Evolutionary conservation across 2,329 filamentous ascomycete genomes (phyloP).

Genomic region (Epichloe aotearoae): DNA sequence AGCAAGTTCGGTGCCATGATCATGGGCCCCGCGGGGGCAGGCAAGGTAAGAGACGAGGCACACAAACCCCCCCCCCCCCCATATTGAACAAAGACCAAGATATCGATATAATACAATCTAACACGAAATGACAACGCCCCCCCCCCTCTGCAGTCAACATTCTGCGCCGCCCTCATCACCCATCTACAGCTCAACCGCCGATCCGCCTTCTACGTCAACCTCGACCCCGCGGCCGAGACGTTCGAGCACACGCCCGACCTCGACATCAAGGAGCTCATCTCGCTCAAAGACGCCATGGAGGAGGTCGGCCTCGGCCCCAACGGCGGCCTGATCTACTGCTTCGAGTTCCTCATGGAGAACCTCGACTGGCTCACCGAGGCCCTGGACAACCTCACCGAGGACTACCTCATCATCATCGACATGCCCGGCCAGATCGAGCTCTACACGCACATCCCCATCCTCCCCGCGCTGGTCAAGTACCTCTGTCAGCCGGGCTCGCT

Average conservation of each 20-base stretch:
- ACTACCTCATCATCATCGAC: conserved; percentile 95
- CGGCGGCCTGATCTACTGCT: conserved; percentile 88
- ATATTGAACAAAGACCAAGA: background rate
- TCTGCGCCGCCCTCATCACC: conserved; percentile 85
- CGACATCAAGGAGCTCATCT: conserved; percentile 91
- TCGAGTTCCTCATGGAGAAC: conserved; percentile 90
- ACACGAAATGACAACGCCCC: background rate
- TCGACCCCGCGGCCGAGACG: conserved; percentile 87
- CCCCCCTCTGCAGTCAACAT: conserved; percentile 54
- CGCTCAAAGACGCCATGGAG: conserved; percentile 91
- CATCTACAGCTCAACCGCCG: conserved; percentile 81
- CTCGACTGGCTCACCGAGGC: conserved; percentile 81
- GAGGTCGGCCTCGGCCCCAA: conserved; percentile 85
- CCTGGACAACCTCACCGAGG: conserved; percentile 75
- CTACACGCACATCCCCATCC: conserved; percentile 89
- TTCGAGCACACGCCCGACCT: conserved; percentile 88
- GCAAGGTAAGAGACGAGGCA: conserved; percentile 50
- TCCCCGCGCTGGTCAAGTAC: conserved; percentile 72
- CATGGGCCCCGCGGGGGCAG: conserved; percentile 85
- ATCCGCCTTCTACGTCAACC: conserved; percentile 96
- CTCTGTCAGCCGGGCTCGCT: conserved; percentile 66
- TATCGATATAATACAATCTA: background rate
- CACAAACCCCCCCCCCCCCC: background rate
- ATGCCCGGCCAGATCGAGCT: conserved; percentile 99
- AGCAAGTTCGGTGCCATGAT: conserved; percentile 91